Percentiles rank a stretch among this genome's conserved stretches.
Evolutionary conservation across 2,329 filamentous ascomycete species (phyloP).

Genomic region (Fusarium agapanthi): DNA sequence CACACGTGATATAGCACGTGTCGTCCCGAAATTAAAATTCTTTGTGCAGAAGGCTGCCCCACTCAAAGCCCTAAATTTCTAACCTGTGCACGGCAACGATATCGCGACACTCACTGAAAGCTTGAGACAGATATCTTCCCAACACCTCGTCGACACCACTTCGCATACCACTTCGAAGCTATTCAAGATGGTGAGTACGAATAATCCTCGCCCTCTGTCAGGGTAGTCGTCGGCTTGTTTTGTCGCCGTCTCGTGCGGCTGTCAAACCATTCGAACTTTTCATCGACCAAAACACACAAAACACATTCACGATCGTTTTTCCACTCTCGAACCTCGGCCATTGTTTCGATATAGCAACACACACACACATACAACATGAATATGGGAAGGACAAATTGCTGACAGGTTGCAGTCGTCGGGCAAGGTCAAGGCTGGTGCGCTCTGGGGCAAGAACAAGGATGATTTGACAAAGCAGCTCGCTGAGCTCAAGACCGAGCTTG

Average conservation of each 20-base stretch:
- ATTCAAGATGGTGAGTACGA: slow-evolving; percentile 60
- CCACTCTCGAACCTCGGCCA: slow-evolving; percentile 18
- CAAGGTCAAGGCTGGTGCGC: slow-evolving; percentile 93
- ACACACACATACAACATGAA: slow-evolving; percentile 8
- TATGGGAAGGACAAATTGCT: slow-evolving; percentile 39
- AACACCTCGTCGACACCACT: slow-evolving; percentile 52
- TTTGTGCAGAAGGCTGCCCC: slow-evolving; percentile 29
- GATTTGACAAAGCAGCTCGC: slow-evolving; percentile 95
- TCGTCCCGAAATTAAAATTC: slow-evolving; percentile 41
- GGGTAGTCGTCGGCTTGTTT: slow-evolving; percentile 22
- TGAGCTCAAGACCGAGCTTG: slow-evolving; percentile 95
- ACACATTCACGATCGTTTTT: slow-evolving; percentile 32
- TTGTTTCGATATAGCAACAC: slow-evolving; percentile 25
- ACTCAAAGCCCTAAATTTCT: slow-evolving; percentile 48
- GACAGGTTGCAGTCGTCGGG: slow-evolving; percentile 54
- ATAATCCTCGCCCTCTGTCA: slow-evolving; percentile 26
- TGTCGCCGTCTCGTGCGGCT: slow-evolving; percentile 25
- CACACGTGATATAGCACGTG: slow-evolving; percentile 44
- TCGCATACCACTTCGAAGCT: slow-evolving; percentile 54
- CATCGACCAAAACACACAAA: slow-evolving; percentile 24
- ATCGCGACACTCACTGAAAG: slow-evolving; percentile 48
- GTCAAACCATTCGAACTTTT: slow-evolving; percentile 28
- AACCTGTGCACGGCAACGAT: slow-evolving; percentile 50
- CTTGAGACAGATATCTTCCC: slow-evolving; percentile 47
- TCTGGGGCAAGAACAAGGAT: slow-evolving; percentile 99